These are phyloP conservation scores for Linnemannia elongata DNA, from an alignment of 192 early-diverging fungal genomes.

Conservation along the genomic window DNA sequence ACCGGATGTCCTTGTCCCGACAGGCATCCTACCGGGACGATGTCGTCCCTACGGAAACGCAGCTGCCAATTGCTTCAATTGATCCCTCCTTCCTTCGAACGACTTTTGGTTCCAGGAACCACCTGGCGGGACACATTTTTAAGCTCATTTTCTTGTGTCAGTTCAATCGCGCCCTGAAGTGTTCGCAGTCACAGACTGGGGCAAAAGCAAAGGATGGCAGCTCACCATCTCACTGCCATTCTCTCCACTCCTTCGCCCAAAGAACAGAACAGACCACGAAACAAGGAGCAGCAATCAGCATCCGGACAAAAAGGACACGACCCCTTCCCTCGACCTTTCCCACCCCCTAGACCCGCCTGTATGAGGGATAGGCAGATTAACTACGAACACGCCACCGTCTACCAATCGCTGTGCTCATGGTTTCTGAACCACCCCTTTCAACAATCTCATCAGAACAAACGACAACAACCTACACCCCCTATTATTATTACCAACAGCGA, in stretches of 20 bases:
- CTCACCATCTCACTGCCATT: neutral
- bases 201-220: no score
- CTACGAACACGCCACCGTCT: slow-evolving; percentile 28
- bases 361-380: slow-evolving; percentile 19
- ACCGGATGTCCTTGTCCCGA: neutral
- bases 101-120: neutral
- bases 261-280: neutral
- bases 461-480: neutral
- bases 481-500: neutral
- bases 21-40: neutral
- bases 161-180: neutral
- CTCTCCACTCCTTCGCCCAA: neutral
- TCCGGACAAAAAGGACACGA: neutral
- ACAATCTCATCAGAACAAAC: no score
- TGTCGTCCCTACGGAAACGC: neutral
- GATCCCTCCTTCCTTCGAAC: neutral
- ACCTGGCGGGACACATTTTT: neutral
- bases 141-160: neutral
- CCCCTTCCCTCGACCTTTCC: neutral
- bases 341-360: slow-evolving; percentile 10
- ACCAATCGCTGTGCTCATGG: slow-evolving; percentile 33
- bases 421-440: neutral
- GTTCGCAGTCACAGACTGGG: slow-evolving; percentile 1
- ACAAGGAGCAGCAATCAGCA: neutral
- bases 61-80: neutral